phyloP scores from a whole-genome alignment of 768 basidiomycete genomes.

The Mycena floridula region DNA sequence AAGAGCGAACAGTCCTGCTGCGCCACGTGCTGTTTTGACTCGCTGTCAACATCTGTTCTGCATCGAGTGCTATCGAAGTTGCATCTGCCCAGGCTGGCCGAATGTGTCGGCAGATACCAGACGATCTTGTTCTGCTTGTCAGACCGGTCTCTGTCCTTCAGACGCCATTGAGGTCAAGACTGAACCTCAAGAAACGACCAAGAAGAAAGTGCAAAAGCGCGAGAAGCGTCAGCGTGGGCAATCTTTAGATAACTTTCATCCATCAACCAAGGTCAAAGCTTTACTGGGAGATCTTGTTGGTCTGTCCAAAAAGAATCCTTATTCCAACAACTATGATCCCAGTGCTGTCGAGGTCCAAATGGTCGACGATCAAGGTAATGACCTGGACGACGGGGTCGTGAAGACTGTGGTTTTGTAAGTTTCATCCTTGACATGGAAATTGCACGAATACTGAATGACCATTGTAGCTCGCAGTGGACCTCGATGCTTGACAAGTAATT shows the following conservation, averaged over 20 bases:
- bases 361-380: conserved; percentile 68
- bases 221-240: conserved; percentile 61
- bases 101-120: conserved; percentile 50
- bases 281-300: conserved; percentile 74
- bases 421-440: too few species aligned
- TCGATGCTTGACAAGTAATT: conserved; percentile 85
- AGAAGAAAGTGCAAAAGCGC: conserved; percentile 59
- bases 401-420: conserved; percentile 97
- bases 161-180: conserved; percentile 84
- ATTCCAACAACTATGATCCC: conserved; percentile 85
- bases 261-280: conserved; percentile 86
- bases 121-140: conserved; percentile 75
- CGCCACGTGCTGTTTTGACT: conserved; percentile 68
- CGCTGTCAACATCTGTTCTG: conserved; percentile 96
- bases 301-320: conserved; percentile 79
- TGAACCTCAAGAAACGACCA: conserved; percentile 39
- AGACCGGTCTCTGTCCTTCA: conserved; percentile 50
- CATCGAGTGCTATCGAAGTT: conserved; percentile 72
- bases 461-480: conserved; percentile 84
- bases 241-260: conserved; percentile 50
- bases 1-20: conserved; percentile 65
- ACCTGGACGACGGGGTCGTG: conserved; percentile 59
- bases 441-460: too few species aligned
- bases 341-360: conserved; percentile 66
- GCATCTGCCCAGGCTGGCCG: conserved; percentile 80